phyloP scores from a whole-genome alignment of 169 alveolate species.

The Plasmodium inui region DNA sequence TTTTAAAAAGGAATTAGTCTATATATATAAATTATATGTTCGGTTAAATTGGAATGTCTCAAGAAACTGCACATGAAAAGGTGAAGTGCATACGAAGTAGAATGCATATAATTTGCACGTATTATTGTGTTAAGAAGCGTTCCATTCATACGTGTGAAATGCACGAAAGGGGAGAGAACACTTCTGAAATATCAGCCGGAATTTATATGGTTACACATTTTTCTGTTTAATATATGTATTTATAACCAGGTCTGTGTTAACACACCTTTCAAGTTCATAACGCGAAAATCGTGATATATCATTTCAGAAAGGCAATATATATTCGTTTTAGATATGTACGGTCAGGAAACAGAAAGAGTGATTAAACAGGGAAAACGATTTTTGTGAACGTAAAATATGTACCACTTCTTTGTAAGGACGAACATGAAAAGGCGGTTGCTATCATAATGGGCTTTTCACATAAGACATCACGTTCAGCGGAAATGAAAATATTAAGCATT shows the following conservation, averaged over 20 bases:
- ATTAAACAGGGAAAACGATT: neutral
- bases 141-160: constrained; percentile 2
- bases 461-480: neutral
- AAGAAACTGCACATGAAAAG: neutral
- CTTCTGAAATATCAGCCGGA: neutral
- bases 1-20: neutral
- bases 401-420: neutral
- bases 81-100: neutral
- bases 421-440: neutral
- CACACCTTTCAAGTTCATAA: neutral
- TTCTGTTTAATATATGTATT: neutral
- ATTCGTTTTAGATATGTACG: neutral
- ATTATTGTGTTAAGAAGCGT: neutral
- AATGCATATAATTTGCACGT: neutral
- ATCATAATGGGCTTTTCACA: neutral
- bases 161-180: neutral
- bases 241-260: neutral
- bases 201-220: neutral
- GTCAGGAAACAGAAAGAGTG: neutral
- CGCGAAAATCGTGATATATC: neutral
- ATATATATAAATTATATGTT: neutral
- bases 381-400: neutral
- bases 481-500: neutral
- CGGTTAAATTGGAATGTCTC: neutral
- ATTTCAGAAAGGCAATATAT: neutral